These are phyloP conservation scores for Rubus idaeus DNA, from an alignment of 306 rosid genomes.

Conservation along the genomic window DNA sequence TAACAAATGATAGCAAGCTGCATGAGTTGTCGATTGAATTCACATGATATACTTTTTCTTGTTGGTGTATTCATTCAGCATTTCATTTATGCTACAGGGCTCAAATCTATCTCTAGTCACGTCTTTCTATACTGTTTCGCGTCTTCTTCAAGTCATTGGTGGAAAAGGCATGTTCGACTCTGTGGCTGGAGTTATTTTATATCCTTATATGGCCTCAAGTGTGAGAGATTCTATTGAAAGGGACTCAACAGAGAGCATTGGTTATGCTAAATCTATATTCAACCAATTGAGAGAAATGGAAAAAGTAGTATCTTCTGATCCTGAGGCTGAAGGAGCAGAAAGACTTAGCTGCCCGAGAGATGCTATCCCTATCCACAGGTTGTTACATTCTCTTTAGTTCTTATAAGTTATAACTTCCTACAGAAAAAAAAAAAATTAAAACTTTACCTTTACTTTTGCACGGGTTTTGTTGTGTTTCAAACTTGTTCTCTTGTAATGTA, in stretches of 20 bases:
- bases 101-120: slow-evolving; percentile 56
- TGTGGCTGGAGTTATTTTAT: slow-evolving; percentile 55
- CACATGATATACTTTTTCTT: slow-evolving; percentile 3
- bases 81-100: slow-evolving; percentile 45
- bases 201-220: slow-evolving; percentile 41
- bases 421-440: background rate
- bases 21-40: background rate
- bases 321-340: slow-evolving; percentile 44
- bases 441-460: background rate
- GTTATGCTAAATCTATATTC: slow-evolving; percentile 30
- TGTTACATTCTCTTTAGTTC: slow-evolving; percentile 12
- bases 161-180: slow-evolving; percentile 52
- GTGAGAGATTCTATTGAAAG: slow-evolving; percentile 33
- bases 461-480: background rate
- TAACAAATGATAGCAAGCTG: background rate
- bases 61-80: slow-evolving; percentile 30
- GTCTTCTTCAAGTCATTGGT: slow-evolving; percentile 78
- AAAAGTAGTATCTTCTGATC: slow-evolving; percentile 27
- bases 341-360: slow-evolving; percentile 21
- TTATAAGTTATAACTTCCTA: background rate
- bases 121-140: slow-evolving; percentile 56
- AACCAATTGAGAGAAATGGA: slow-evolving; percentile 44
- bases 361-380: slow-evolving; percentile 46
- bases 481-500: background rate
- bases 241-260: slow-evolving; percentile 27